Evolutionary conservation across 345 rosid species (phyloP), one percentile per base, ranked within the genome.

Genomic region (Populus tremula): DNA sequence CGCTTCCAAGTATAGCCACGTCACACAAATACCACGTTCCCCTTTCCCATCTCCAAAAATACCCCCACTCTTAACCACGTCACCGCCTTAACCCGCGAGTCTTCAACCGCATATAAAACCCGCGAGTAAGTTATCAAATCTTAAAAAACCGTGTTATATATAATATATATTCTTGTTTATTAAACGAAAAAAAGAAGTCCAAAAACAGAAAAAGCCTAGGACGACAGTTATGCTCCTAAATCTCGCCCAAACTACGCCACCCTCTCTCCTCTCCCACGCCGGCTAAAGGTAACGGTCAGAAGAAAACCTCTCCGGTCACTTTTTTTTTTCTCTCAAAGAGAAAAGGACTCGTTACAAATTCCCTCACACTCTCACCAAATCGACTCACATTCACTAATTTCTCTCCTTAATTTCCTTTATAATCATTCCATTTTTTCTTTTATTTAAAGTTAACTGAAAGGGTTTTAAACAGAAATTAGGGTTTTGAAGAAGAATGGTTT

Each of bases 201-300:
- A 13, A 23, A 68, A 38, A 50, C 65, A 10, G 13, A 43, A 56
- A 73, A 62, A 47, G 72, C 71, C 71, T 27, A 73, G 56, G 23
- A 27, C 84, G 91, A 81, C 91, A 84, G 89, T 88, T 89, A 85
- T 81, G 87, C 88, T 75, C 88, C 50, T 71, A 72, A 87, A 71
- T 86, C 88, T 86, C 75, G 88, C 89, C 85, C 39, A 74, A 76
- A 71, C 75, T 35, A 31, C 71, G 74, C 67, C 77, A 70, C 84
- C 31, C 64, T 62, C 78, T 62, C 79, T 61, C 49, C n/a, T 5
- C 76, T 33, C 53, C 23, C 67, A 73, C 74, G 75, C 87, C 82
- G 90, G 88, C 53, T 2, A 67, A 25, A 79, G 73, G 76, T 84
- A 86, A 91, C 92, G 89, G 92, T 88, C 87, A 79, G 29, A 27